These are phyloP conservation scores for Graphilbum fragrans DNA, from an alignment of 2,329 filamentous ascomycete species.

Conservation along the genomic window DNA sequence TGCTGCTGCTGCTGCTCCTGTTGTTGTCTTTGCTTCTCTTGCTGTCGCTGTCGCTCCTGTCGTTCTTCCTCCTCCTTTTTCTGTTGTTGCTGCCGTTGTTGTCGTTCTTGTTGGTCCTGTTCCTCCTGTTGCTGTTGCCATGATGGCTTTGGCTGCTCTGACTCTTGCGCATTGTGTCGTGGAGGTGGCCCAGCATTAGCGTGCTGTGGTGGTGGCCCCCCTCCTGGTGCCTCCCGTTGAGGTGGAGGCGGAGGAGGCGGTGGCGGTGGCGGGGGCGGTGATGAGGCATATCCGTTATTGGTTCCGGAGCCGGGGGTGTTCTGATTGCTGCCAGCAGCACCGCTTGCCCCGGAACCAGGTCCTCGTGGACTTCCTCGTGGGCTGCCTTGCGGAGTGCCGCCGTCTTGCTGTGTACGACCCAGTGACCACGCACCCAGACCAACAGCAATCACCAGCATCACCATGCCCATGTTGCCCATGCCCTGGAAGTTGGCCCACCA, in stretches of 20 bases:
- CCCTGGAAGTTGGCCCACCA: conserved; percentile 64
- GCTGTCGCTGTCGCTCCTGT: conserved; percentile 22
- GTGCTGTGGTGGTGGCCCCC: conserved; percentile 4
- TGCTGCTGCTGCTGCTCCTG: conserved; percentile 39
- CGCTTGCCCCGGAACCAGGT: conserved; percentile 10
- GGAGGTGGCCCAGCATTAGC: conserved; percentile 1
- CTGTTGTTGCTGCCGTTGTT: background rate
- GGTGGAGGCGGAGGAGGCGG: conserved; percentile 10
- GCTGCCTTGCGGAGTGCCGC: conserved; percentile 12
- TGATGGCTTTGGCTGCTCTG: conserved; percentile 12
- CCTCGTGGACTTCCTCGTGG: conserved; percentile 4
- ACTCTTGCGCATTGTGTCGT: conserved; percentile 4
- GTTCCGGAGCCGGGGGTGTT: conserved; percentile 12
- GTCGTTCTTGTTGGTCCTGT: background rate
- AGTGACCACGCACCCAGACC: conserved; percentile 69
- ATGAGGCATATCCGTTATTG: conserved; percentile 18
- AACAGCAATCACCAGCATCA: conserved; percentile 59
- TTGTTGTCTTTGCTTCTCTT: conserved; percentile 44
- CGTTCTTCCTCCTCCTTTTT: background rate
- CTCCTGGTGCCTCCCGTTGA: conserved; percentile 9
- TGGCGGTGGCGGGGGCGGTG: conserved; percentile 13
- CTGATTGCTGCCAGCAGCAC: conserved; percentile 11
- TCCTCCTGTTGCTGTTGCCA: conserved; percentile 13
- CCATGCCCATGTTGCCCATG: conserved; percentile 60
- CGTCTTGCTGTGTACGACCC: conserved; percentile 48